These are phyloP conservation scores for Mallotus nudiflorus DNA, from an alignment of 345 rosid genomes.

Conservation along the genomic window DNA sequence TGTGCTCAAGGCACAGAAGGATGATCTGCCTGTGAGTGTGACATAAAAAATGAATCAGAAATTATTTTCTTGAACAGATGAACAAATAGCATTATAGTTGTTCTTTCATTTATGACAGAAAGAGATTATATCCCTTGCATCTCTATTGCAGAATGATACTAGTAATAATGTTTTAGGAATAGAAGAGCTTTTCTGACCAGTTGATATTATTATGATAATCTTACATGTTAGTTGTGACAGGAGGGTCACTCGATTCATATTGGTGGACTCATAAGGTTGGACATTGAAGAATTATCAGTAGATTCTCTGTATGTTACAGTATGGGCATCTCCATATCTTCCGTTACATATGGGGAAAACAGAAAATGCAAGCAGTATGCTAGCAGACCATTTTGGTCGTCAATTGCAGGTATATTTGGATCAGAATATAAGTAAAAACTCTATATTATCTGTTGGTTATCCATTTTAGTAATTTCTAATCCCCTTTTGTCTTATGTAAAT, in stretches of 20 bases:
- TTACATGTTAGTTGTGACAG: constrained; percentile 46
- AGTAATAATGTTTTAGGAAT: background rate
- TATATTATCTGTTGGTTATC: background rate
- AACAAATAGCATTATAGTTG: background rate
- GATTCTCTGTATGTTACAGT: constrained; percentile 83
- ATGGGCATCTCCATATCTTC: constrained; percentile 89
- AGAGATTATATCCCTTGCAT: background rate
- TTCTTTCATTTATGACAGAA: background rate
- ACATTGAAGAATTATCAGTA: constrained; percentile 62
- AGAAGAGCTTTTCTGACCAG: background rate
- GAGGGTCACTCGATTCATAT: constrained; percentile 74
- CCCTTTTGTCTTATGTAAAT: too few species aligned
- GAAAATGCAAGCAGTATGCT: constrained; percentile 61
- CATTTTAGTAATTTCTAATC: background rate
- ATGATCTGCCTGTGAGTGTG: background rate
- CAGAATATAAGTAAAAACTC: too few species aligned
- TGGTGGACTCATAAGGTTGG: constrained; percentile 91
- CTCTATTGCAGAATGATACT: background rate
- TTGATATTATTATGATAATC: constrained; percentile 7
- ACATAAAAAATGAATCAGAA: too few species aligned
- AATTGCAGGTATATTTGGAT: constrained; percentile 62
- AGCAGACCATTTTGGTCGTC: constrained; percentile 76
- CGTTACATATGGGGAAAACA: constrained; percentile 93
- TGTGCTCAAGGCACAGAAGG: background rate
- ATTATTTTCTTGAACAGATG: too few species aligned